Conservation (phyloP, 1,284 basidiomycete genomes). For the Cutaneotrichosporon mucoides region DNA sequence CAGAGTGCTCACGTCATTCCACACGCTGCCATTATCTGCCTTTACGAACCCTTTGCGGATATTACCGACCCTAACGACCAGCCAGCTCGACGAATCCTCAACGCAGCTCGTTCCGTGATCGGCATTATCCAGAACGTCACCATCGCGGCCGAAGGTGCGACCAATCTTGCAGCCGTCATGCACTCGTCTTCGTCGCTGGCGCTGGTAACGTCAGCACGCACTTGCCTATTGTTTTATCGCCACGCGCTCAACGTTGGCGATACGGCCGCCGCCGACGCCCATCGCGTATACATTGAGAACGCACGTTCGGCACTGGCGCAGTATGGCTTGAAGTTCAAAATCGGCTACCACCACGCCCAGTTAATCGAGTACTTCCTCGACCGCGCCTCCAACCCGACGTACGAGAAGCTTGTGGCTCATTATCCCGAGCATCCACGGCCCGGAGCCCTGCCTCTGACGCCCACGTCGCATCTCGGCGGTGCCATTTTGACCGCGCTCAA, state of each 20-base stretch:
- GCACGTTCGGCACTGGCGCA: conserved; percentile 32
- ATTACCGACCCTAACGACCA: conserved; percentile 39
- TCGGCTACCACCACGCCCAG: conserved; percentile 46
- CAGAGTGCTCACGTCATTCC: conserved; percentile 42
- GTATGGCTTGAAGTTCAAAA: conserved; percentile 38
- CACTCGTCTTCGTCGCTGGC: conserved; percentile 41
- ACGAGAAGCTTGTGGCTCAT: conserved; percentile 39
- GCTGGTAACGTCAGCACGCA: conserved; percentile 41
- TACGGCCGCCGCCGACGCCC: conserved; percentile 24
- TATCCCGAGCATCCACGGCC: conserved; percentile 44
- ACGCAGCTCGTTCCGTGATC: conserved; percentile 38
- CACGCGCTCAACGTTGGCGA: conserved; percentile 39
- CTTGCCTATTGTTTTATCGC: conserved; percentile 37
- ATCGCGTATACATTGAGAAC: conserved; percentile 37
- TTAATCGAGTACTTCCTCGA: conserved; percentile 47
- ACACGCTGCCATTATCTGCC: conserved; percentile 40
- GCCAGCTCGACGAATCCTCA: conserved; percentile 33
- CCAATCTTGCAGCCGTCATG: conserved; percentile 35
- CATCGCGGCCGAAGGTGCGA: conserved; percentile 12
- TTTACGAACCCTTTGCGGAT: conserved; percentile 48
- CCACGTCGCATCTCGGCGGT: conserved; percentile 31
- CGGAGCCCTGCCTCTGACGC: conserved; percentile 35
- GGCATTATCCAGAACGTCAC: conserved; percentile 41
- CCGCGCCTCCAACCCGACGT: conserved; percentile 37
- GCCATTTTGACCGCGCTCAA: conserved; percentile 42